These are phyloP conservation scores for Trametes gibbosa DNA, from an alignment of 768 basidiomycete genomes.

Conservation along the genomic window DNA sequence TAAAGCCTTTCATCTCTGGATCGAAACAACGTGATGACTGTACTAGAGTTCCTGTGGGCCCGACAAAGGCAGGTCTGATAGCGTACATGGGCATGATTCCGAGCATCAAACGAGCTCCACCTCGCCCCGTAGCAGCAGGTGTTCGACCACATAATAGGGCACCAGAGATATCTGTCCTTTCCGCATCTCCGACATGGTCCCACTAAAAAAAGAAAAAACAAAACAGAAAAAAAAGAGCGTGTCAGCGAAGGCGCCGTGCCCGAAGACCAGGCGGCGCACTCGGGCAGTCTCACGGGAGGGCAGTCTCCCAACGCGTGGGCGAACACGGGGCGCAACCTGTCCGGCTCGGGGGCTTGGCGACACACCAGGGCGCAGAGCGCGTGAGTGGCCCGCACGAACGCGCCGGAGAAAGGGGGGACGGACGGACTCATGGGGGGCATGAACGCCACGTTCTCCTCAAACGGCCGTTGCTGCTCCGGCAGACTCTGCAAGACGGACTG, in stretches of 20 bases:
- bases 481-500: slow-evolving; percentile 80
- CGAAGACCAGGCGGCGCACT: slow-evolving; percentile 58
- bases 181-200: slow-evolving; percentile 67
- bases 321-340: slow-evolving; percentile 75
- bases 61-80: no score
- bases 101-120: slow-evolving; percentile 63
- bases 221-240: no score
- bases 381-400: no score
- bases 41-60: no score
- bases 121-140: slow-evolving; percentile 67
- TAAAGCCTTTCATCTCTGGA: no score
- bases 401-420: slow-evolving; percentile 2
- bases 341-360: slow-evolving; percentile 71
- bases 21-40: no score
- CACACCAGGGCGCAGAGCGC: no score
- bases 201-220: slow-evolving; percentile 39
- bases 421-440: slow-evolving; percentile 72
- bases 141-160: slow-evolving; percentile 73
- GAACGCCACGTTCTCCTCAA: slow-evolving; percentile 73
- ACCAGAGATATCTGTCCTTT: slow-evolving; percentile 81
- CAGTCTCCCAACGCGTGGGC: slow-evolving; percentile 74
- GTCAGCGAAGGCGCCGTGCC: no score
- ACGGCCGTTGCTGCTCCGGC: slow-evolving; percentile 69
- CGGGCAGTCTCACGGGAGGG: slow-evolving; percentile 62
- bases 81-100: no score